Evolutionary conservation across 495 filamentous ascomycete genomes (phyloP).

Genomic region (Penicillium steckii): DNA sequence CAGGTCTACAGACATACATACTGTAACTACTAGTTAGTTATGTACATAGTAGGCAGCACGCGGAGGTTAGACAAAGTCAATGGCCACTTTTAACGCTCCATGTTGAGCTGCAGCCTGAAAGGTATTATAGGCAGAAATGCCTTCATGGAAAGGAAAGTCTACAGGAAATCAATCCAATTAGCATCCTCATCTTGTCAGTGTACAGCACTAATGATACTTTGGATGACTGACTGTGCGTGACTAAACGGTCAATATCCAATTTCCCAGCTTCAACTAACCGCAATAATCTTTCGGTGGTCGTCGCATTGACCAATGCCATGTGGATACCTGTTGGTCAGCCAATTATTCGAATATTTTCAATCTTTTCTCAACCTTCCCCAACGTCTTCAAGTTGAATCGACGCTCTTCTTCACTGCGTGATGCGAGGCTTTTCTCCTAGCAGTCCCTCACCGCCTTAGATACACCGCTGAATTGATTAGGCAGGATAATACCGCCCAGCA

Average conservation of each 20-base stretch:
- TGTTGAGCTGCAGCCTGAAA: slow-evolving; percentile 19
- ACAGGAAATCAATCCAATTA: not conserved
- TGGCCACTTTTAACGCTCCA: slow-evolving; percentile 24
- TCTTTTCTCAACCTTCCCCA: too few species aligned
- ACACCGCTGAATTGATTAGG: too few species aligned
- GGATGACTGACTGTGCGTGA: slow-evolving; percentile 39
- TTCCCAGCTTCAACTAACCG: slow-evolving; percentile 32
- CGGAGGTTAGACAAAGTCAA: slow-evolving; percentile 12
- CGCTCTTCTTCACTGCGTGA: too few species aligned
- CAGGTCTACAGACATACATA: too few species aligned
- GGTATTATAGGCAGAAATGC: slow-evolving; percentile 11
- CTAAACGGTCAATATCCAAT: slow-evolving; percentile 24
- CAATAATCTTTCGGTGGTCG: slow-evolving; percentile 42
- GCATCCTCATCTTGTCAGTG: not conserved
- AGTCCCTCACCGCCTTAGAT: too few species aligned
- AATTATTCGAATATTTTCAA: not conserved
- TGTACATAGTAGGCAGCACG: not conserved
- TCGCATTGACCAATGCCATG: slow-evolving; percentile 42
- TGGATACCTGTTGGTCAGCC: slow-evolving; percentile 35
- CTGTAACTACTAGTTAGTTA: too few species aligned
- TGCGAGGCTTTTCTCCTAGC: too few species aligned
- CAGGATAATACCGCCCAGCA: too few species aligned
- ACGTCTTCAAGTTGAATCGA: too few species aligned
- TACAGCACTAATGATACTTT: not conserved
- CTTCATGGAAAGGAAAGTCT: slow-evolving; percentile 14